Evolutionary conservation across 805 yeast genomes (phyloP), one percentile per base, ranked within the genome.

Genomic region (Limtongozyma cylindracea): DNA sequence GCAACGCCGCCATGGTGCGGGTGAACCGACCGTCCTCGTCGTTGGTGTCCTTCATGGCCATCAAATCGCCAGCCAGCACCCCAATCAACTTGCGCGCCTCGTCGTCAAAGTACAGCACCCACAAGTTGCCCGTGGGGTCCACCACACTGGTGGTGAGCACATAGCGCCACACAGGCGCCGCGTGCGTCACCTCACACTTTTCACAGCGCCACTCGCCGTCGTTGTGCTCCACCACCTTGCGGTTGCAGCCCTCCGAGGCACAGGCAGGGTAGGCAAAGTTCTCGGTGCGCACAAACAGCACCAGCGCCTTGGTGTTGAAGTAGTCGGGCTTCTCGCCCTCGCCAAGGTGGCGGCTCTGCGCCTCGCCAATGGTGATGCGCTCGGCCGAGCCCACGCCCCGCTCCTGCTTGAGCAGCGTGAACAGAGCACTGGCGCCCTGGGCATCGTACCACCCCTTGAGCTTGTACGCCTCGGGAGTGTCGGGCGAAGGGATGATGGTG

Each of bases 401-500:
- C 31, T 69, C 80, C 5, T 49, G 41, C 35, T 62, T 67, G 38
- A 77, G 43, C 8, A 67, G 49, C 32, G 61, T 60, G 49, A 74
- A 80, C 18, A 42, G 46, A 25, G 64, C 65, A 24, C 51, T 45
- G 12, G 56, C 55, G 18, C 94, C 95, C 32, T 61, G 65, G 19
- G 71, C 60, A 37, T 78, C 92, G 37, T 66, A 88, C 99, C 99
- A 88, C 5, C 96, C 96, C 43, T 78, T 77, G 32, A 88, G 57
- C 24, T 63, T 57, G 41, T 66, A 78, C 4, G 95, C 84, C 41
- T 78, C 94, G 11, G 76, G 69, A 12, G 74, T 60, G 38, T 82
- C 94, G 2, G 98, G 98, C 35, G 77, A 76, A 8, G 74, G 57
- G 17, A 66, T 43, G 30, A 88, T 47, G 2, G 74, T 59, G 11